Base-by-base conservation (phyloP, 768 basidiomycete genomes). In the Holtermannia corniformis region DNA sequence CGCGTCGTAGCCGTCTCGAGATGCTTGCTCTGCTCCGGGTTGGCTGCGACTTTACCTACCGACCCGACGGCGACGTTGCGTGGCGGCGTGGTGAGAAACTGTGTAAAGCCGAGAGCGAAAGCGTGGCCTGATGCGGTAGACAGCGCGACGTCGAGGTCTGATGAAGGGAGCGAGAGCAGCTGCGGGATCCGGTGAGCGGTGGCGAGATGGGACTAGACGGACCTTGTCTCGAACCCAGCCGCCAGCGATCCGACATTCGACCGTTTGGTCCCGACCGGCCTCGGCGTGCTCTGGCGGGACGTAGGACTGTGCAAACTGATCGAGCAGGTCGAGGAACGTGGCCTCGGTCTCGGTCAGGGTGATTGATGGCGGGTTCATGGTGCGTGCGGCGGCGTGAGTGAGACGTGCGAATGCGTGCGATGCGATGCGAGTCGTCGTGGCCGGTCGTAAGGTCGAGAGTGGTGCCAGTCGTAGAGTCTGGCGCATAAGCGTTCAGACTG, bases 161-260 rank as follows among this genome's bases (percentile, higher is more conserved):
- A 82, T 61, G 86, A 88, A 49, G 86, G 76, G 16, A 79, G 76
- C 11, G 83, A 84, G 28, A 97, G 78, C 43, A 97, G 76, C 95
- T 76, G 50, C 2, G 3, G 1, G 19, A 28, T 26, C 22, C 28
- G 49, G 46, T 20, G 5, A 4, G 27, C 37, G 16, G 45, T 23
- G 24, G 23, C 13, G 16, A 28, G 21, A 43, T 47, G 7, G 12
- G 14, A 26, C n/a, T 2, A 40, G 23, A 70, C 75, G 61, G 55
- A 91, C 93, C 83, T 99, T 99, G 73, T 99, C 95, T 64, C 95
- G 78, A 43, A 97, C 95, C 95, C 95, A 99, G 19, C 95, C 95
- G 16, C 95, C 95, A 11, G 91, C 95, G 44, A 99, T 87, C 60
- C 95, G 79, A 68, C 93, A 93, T 56, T 75, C 74, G 0, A 78